Percentiles rank a stretch among this genome's conserved stretches.
Conservation (phyloP, 352 stramenopile genomes). For the Globisporangium ultimum region DNA sequence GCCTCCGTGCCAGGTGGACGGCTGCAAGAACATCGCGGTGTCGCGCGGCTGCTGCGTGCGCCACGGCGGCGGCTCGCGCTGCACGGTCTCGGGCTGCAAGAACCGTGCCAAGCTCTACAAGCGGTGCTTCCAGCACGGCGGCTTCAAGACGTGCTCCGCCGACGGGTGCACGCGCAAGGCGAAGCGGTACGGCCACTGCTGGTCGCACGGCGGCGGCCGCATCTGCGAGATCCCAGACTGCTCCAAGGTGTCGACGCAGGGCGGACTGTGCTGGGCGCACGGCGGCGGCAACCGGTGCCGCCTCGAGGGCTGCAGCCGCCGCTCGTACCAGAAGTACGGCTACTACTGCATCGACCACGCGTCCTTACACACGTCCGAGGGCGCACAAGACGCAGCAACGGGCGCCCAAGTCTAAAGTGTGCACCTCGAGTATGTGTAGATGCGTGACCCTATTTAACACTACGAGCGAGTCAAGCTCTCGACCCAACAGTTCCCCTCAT, state of each 20-base stretch:
- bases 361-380: constrained; percentile 6
- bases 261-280: constrained; percentile 73
- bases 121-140: constrained; percentile 75
- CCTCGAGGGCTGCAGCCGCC: constrained; percentile 61
- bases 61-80: constrained; percentile 48
- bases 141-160: constrained; percentile 62
- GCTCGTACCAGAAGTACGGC: constrained; percentile 74
- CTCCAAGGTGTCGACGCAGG: constrained; percentile 62
- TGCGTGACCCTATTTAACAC: not conserved
- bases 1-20: constrained; percentile 56
- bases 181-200: constrained; percentile 83
- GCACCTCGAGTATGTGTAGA: not conserved
- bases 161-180: constrained; percentile 65
- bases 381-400: not conserved
- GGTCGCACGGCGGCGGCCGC: constrained; percentile 62
- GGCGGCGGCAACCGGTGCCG: constrained; percentile 73
- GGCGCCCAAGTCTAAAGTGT: not conserved
- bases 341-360: constrained; percentile 66
- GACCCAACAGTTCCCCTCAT: too few species aligned
- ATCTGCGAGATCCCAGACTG: constrained; percentile 61
- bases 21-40: constrained; percentile 61
- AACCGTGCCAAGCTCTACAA: constrained; percentile 76
- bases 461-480: too few species aligned
- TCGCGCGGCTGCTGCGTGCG: constrained; percentile 49
- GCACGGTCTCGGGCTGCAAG: constrained; percentile 48